Base-by-base conservation (phyloP, 2,329 filamentous ascomycete genomes). In the Hymenoscyphus infarciens region DNA sequence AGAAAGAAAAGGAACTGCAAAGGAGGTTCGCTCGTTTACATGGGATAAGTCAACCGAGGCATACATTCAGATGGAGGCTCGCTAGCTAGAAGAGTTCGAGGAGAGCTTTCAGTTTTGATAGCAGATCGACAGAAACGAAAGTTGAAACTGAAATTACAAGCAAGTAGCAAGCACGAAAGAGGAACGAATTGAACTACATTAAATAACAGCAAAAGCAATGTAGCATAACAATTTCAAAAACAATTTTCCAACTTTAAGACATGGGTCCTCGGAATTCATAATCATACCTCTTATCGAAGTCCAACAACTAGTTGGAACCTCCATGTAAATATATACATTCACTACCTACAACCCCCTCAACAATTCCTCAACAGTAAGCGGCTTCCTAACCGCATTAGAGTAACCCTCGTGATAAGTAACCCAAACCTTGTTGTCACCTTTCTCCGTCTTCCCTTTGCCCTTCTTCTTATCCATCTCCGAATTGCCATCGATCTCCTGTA, bases 301-400 rank as follows among this genome's bases (percentile, higher is more conserved):
- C 19, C 45, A 52, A 52, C 19, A 8, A 25, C 39, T 52, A 25
- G 10, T 45, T 7, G 4, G 19, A 11, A 19, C 19, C 10, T 13
- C 19, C 8, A 13, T 22, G 11, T 13, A 25, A 49, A 8, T 22
- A 35, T 22, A 49, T 49, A 25, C 10, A 52, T 52, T 11, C 3
- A 52, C 45, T 2, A 11, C 39, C 31, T 75, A 89, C 63, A 92
- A 72, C 2, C 84, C 87, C 61, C 80, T 81, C 80, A 97, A 77
- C 70, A 97, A 83, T 75, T 97, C 93, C 65, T 84, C 82, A 74
- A 97, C 75, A 8, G 90, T 90, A 65, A 97, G 87, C 2, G 92
- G 91, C 75, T 96, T 97, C 75, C 90, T 83, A 64, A 97, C 93
- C 11, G 93, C 93, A 81, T 97, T 97, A 61, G 92, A 95, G 74